A percentile compares a stretch with the other conserved stretches of the same genome.
Evolutionary conservation across 345 rosid species (phyloP).

Genomic region (Eucalyptus brandiana): DNA sequence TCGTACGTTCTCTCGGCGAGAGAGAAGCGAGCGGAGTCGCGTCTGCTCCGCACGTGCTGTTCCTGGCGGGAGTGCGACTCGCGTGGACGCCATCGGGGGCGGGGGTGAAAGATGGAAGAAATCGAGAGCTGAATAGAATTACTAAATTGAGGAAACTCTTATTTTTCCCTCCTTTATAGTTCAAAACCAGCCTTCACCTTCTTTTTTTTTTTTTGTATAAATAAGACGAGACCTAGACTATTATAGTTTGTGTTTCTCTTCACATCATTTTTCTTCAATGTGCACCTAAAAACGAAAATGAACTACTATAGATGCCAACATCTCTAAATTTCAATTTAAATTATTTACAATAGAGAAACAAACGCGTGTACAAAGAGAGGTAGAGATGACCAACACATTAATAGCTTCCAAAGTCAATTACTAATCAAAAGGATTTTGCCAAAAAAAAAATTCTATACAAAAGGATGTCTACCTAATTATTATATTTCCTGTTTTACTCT

Average conservation of each 20-base stretch:
- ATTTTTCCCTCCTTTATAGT: neutral
- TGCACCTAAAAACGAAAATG: no score
- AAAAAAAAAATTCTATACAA: neutral
- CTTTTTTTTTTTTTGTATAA: no score
- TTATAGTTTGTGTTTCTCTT: no score
- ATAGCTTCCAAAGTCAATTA: no score
- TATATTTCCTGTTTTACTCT: no score
- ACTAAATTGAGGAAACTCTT: neutral
- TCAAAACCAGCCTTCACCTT: neutral
- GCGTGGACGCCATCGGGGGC: neutral
- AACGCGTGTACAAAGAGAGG: no score
- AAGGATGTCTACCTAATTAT: neutral
- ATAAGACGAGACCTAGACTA: no score
- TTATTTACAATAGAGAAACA: no score
- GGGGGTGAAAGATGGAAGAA: neutral
- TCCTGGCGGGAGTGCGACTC: neutral
- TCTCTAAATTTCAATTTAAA: no score
- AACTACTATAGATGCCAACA: no score
- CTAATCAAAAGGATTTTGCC: neutral
- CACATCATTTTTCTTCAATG: no score
- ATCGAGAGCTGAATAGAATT: neutral
- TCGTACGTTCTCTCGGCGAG: neutral
- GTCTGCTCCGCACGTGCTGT: neutral
- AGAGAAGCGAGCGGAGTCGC: neutral
- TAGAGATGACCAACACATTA: no score